Percentiles rank a stretch among this genome's conserved stretches.
Conservation (phyloP, 2,329 filamentous ascomycete species). For the Penicillium italicum region DNA sequence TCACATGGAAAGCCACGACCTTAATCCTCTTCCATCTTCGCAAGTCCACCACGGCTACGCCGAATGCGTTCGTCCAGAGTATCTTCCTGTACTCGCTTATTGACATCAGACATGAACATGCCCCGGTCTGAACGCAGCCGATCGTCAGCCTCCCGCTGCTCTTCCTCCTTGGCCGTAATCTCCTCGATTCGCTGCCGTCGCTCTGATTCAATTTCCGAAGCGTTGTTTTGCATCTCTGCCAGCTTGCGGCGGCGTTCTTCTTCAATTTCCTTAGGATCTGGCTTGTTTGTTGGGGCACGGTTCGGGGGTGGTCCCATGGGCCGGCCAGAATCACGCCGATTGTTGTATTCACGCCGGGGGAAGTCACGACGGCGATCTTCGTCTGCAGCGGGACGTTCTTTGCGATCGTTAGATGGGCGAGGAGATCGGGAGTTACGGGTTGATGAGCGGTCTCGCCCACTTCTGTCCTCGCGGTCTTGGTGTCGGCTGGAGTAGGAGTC, state of each 20-base stretch:
- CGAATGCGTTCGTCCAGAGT: constrained; percentile 35
- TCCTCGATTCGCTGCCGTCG: constrained; percentile 65
- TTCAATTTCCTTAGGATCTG: constrained; percentile 26
- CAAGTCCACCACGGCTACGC: constrained; percentile 33
- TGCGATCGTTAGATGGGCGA: constrained; percentile 14
- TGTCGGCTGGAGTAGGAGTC: constrained; percentile 20
- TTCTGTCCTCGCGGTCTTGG: constrained; percentile 24
- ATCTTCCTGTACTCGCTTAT: constrained; percentile 35
- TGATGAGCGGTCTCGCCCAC: constrained; percentile 22
- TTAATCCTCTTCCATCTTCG: constrained; percentile 30
- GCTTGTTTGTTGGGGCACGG: constrained; percentile 15
- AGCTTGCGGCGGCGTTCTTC: constrained; percentile 50
- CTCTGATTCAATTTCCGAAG: constrained; percentile 65
- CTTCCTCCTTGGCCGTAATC: constrained; percentile 62
- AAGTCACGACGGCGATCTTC: constrained; percentile 19
- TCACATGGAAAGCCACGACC: neutral
- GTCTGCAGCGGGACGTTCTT: constrained; percentile 7
- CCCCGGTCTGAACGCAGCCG: constrained; percentile 35
- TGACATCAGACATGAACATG: constrained; percentile 34
- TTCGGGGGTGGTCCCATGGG: constrained; percentile 13
- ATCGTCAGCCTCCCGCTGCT: constrained; percentile 64
- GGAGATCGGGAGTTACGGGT: constrained; percentile 26
- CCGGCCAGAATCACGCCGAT: constrained; percentile 17
- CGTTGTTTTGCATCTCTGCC: constrained; percentile 70
- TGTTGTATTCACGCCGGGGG: constrained; percentile 23